Evolutionary conservation across 2,329 filamentous ascomycete genomes (phyloP), one percentile per base, ranked within the genome.

Genomic region (Fusarium falciforme): DNA sequence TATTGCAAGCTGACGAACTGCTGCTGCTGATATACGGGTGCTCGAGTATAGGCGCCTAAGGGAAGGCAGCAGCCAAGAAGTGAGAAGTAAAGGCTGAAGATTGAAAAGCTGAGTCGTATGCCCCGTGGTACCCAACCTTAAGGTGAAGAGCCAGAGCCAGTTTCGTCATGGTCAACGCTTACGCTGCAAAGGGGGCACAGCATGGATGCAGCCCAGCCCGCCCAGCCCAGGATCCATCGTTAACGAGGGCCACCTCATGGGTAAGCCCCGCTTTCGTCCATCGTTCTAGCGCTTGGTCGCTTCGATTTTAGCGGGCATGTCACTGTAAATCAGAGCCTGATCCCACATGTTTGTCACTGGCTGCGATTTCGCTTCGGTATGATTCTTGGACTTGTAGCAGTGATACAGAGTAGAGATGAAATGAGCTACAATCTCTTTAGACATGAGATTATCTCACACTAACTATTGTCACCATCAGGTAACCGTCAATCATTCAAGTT

Each of bases 81-180:
- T 42, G 52, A 42, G 36, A 58, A 54, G 52, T 59, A 58, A 64
- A 71, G 52, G 67, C 61, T 59, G 64, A 74, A 40, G 61, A 65
- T 66, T 42, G 40, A 54, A 63, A 61, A 60, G 68, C 44, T 71
- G 71, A 66, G 65, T 68, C 61, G 66, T 22, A 22, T 22, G 22
- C 22, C 22, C 22, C 22, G 22, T 59, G 61, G 66, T 71, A 73
- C 61, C 49, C 60, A 70, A 73, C 70, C 58, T 52, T 25, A 57
- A 66, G 70, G 70, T 70, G 70, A 17, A 44, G 20, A 22, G 40
- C 40, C n/a, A 44, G 40, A 44, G 44, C 52, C 70, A 66, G 77
- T 78, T 78, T 78, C 77, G 77, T 78, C 77, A 78, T 78, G 75
- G 67, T 67, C 69, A 70, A 72, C 66, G 76, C 74, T 77, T 70